A percentile compares a stretch with the other conserved stretches of the same genome.
phyloP scores from a whole-genome alignment of 2,329 filamentous ascomycete species.

The Colletotrichum sp. region DNA sequence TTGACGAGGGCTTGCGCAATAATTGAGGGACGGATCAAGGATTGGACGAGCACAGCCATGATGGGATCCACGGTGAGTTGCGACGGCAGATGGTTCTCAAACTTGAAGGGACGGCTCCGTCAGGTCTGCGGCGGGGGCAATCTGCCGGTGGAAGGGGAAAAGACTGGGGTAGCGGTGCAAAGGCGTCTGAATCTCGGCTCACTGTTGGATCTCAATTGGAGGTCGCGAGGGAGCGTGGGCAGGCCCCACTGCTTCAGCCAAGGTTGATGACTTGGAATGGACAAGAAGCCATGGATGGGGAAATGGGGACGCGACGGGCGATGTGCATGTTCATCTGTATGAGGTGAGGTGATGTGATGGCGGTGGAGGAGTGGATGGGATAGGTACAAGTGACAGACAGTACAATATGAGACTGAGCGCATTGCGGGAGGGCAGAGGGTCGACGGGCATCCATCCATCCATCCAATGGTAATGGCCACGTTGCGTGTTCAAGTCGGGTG shows the following conservation, averaged over 20 bases:
- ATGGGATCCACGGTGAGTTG: not conserved
- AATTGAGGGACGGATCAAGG: not conserved
- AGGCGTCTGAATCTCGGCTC: not conserved
- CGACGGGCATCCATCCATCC: not conserved
- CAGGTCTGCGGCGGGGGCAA: not conserved
- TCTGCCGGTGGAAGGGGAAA: not conserved
- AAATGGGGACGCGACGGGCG: not conserved
- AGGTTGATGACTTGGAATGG: not conserved
- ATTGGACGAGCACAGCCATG: not conserved
- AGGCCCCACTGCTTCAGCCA: not conserved
- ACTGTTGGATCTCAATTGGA: not conserved
- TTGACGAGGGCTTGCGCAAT: not conserved
- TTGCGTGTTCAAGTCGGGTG: not conserved
- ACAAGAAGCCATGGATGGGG: not conserved
- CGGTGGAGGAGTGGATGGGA: not conserved
- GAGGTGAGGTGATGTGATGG: not conserved
- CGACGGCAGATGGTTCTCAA: not conserved
- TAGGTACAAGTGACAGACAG: not conserved
- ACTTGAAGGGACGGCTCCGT: not conserved
- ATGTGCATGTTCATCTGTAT: not conserved
- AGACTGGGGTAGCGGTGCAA: not conserved
- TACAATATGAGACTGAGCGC: not conserved
- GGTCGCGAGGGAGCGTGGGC: not conserved
- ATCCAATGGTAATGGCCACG: not conserved
- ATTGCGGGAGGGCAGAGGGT: not conserved